A percentile compares a stretch with the other conserved stretches of the same genome.
Evolutionary conservation across 495 filamentous ascomycete species (phyloP).

Genomic region (Staphylotrichum tortipilum): DNA sequence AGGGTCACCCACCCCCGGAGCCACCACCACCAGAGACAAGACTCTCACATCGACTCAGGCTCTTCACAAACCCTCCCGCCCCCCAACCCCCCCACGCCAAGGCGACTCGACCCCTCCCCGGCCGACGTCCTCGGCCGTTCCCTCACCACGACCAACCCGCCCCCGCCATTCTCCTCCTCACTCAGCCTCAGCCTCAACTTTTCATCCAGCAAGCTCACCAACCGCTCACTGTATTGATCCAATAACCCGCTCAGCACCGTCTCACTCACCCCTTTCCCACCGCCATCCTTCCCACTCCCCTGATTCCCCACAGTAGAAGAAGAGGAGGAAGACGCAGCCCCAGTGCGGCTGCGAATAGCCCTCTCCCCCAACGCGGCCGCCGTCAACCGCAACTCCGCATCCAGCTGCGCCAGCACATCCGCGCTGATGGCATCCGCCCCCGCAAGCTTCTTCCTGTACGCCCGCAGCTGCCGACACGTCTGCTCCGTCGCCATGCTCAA

Average conservation of each 20-base stretch:
- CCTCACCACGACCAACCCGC: neutral
- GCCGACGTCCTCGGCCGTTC: slow-evolving; percentile 21
- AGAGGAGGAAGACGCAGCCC: no score
- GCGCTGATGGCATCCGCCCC: slow-evolving; percentile 53
- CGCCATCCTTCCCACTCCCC: neutral
- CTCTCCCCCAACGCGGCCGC: slow-evolving; percentile 58
- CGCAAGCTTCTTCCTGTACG: slow-evolving; percentile 74
- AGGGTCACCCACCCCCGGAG: no score
- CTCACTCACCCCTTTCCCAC: slow-evolving; percentile 43
- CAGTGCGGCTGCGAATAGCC: slow-evolving; percentile 35
- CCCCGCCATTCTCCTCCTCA: slow-evolving; percentile 20
- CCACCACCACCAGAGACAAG: neutral
- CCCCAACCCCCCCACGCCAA: slow-evolving; percentile 4
- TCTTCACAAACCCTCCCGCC: slow-evolving; percentile 8
- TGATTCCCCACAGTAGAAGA: neutral
- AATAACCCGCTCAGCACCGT: slow-evolving; percentile 52
- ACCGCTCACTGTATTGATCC: slow-evolving; percentile 62
- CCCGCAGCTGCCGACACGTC: slow-evolving; percentile 65
- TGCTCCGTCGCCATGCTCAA: slow-evolving; percentile 72
- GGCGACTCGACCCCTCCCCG: slow-evolving; percentile 16
- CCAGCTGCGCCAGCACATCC: slow-evolving; percentile 62
- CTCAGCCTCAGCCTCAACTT: slow-evolving; percentile 43
- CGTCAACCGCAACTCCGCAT: slow-evolving; percentile 71
- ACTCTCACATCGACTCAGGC: neutral
- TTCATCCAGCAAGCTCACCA: slow-evolving; percentile 64